Evolutionary conservation across 768 basidiomycete species (phyloP).

Genomic region (button mushroom (Agaricus bisporus)): DNA sequence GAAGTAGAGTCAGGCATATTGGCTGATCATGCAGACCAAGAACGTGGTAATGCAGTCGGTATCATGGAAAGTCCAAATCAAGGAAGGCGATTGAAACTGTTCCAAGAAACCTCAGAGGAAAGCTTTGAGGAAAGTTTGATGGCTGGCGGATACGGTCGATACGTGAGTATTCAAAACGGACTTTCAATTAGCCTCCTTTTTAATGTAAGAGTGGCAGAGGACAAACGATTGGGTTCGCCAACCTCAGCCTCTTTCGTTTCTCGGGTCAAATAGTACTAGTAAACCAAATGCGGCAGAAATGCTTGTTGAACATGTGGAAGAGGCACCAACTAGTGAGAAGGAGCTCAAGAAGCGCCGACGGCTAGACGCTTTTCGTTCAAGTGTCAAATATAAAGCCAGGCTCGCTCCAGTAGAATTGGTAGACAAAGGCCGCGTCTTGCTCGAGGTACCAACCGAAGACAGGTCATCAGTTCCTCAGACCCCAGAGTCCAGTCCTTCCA

Average conservation of each 20-base stretch:
- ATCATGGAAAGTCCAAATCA: constrained; percentile 67
- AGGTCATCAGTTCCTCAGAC: constrained; percentile 17
- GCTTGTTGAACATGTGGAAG: constrained; percentile 31
- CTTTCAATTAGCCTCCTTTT: constrained; percentile 1
- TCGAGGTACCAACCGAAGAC: constrained; percentile 46
- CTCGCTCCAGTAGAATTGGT: constrained; percentile 61
- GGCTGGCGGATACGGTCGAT: constrained; percentile 75
- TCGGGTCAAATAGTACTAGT: constrained; percentile 33
- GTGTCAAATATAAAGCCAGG: constrained; percentile 28
- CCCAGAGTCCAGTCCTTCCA: constrained; percentile 26
- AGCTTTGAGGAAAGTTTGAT: constrained; percentile 82
- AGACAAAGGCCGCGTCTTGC: constrained; percentile 65
- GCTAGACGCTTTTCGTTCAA: constrained; percentile 59
- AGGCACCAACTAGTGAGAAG: constrained; percentile 44
- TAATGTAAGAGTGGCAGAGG: constrained; percentile 26
- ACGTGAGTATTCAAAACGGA: constrained; percentile 39
- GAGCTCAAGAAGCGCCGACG: constrained; percentile 64
- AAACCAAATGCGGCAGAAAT: constrained; percentile 36
- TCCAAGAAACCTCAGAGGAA: constrained; percentile 78
- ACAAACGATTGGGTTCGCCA: constrained; percentile 59
- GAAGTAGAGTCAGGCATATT: constrained; percentile 31
- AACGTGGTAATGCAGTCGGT: constrained; percentile 36
- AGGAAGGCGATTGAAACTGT: constrained; percentile 67
- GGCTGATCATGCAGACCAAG: constrained; percentile 27
- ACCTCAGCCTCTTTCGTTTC: constrained; percentile 41